Percentiles rank a stretch among this genome's conserved stretches.
These are phyloP conservation scores for Elsinoe perseae DNA, from an alignment of 2,329 filamentous ascomycete genomes.

Conservation along the genomic window DNA sequence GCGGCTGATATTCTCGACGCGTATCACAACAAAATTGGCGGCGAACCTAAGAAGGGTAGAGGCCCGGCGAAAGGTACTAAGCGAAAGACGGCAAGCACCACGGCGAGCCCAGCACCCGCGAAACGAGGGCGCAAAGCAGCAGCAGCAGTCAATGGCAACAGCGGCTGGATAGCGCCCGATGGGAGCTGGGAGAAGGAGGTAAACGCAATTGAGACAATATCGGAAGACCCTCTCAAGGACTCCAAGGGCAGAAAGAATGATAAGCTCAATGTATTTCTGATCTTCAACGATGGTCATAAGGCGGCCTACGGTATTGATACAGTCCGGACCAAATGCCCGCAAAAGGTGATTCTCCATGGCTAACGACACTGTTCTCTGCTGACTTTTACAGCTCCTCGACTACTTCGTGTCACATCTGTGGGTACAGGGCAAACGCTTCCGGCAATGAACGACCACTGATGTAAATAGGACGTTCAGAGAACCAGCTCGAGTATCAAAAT, in stretches of 20 bases:
- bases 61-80: slow-evolving; percentile 24
- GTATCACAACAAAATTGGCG: slow-evolving; percentile 58
- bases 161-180: slow-evolving; percentile 47
- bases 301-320: slow-evolving; percentile 62
- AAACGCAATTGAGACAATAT: slow-evolving; percentile 61
- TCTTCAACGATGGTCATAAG: slow-evolving; percentile 67
- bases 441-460: not conserved
- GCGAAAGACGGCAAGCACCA: slow-evolving; percentile 19
- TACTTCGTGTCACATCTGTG: slow-evolving; percentile 35
- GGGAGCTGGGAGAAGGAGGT: slow-evolving; percentile 74
- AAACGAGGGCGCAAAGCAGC: slow-evolving; percentile 22
- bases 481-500: not conserved
- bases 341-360: slow-evolving; percentile 50
- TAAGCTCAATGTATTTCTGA: slow-evolving; percentile 59
- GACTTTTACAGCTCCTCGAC: slow-evolving; percentile 24
- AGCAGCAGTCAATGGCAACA: slow-evolving; percentile 25
- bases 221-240: slow-evolving; percentile 45
- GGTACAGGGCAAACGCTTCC: slow-evolving; percentile 21
- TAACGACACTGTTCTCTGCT: not conserved
- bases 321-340: slow-evolving; percentile 68
- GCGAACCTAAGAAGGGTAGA: slow-evolving; percentile 30
- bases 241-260: slow-evolving; percentile 30
- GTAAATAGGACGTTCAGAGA: slow-evolving; percentile 15
- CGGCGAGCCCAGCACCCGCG: slow-evolving; percentile 20
- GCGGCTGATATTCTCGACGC: slow-evolving; percentile 51